phyloP scores from a whole-genome alignment of 805 yeast species.

The Candida oleophila region DNA sequence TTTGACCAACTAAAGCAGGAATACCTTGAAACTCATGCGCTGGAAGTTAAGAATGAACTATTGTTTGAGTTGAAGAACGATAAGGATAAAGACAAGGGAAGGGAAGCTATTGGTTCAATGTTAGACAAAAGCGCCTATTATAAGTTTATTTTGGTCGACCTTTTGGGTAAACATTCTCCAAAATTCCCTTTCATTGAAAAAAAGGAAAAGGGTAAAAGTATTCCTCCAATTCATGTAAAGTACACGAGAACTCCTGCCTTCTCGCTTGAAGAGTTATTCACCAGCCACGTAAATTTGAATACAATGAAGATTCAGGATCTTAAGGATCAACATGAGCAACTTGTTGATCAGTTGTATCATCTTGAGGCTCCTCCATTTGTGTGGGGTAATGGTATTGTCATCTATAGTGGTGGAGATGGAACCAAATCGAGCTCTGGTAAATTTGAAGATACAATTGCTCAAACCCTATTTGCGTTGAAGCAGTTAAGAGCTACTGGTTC shows the following conservation, averaged over 20 bases:
- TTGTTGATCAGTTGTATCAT: conserved; percentile 24
- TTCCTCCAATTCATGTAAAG: conserved; percentile 11
- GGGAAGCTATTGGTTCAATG: neutral
- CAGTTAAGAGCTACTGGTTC: conserved; percentile 33
- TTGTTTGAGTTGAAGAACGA: conserved; percentile 8
- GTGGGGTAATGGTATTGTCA: conserved; percentile 34
- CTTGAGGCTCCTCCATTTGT: conserved; percentile 26
- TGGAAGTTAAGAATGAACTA: neutral
- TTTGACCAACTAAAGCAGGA: conserved; percentile 1
- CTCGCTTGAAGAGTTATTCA: conserved; percentile 11
- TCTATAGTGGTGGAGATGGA: conserved; percentile 25
- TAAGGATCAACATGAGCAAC: conserved; percentile 23
- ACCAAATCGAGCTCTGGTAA: neutral
- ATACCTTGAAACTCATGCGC: conserved; percentile 1
- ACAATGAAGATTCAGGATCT: conserved; percentile 19
- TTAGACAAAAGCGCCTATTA: conserved; percentile 5
- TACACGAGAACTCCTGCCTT: conserved; percentile 12
- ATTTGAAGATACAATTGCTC: conserved; percentile 16
- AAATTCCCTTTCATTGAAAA: conserved; percentile 8
- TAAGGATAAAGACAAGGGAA: conserved; percentile 8
- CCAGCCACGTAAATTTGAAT: conserved; percentile 13
- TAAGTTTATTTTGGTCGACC: conserved; percentile 11
- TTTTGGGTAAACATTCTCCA: conserved; percentile 14
- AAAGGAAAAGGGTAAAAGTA: conserved; percentile 15
- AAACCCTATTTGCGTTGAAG: conserved; percentile 27